These are phyloP conservation scores for Ceratocystiopsis minuta DNA, from an alignment of 2,329 filamentous ascomycete genomes.

Conservation along the genomic window DNA sequence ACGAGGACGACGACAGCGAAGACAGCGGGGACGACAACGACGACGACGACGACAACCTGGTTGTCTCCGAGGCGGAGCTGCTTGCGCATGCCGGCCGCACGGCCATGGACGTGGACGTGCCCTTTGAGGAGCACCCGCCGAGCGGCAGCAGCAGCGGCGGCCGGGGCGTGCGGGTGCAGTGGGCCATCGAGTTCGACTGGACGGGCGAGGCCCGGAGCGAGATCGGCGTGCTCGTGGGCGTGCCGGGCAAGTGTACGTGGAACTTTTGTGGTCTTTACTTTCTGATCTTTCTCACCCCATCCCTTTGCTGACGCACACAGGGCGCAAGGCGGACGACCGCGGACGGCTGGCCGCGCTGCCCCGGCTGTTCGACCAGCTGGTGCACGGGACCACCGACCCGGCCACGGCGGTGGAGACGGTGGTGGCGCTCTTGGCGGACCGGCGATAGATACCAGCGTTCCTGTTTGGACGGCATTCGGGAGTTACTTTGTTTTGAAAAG, in stretches of 20 bases:
- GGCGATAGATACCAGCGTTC: too few species aligned
- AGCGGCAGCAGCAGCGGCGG: conserved; percentile 6
- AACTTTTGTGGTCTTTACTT: conserved; percentile 16
- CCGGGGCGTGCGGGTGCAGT: conserved; percentile 34
- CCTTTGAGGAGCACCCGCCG: conserved; percentile 14
- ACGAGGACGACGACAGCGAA: conserved; percentile 5
- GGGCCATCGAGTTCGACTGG: conserved; percentile 53
- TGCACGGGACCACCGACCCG: conserved; percentile 35
- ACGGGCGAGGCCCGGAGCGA: conserved; percentile 49
- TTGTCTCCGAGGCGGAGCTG: conserved; percentile 25
- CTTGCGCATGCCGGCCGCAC: conserved; percentile 35
- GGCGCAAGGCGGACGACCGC: conserved; percentile 40
- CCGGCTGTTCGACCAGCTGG: conserved; percentile 39
- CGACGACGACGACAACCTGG: conserved; percentile 4
- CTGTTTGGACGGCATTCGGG: too few species aligned
- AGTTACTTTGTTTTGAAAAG: too few species aligned
- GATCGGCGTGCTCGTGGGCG: conserved; percentile 33
- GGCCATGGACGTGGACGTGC: conserved; percentile 30
- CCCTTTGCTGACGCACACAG: conserved; percentile 17
- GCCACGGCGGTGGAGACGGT: conserved; percentile 39
- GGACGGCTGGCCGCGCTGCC: conserved; percentile 40
- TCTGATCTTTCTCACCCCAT: not conserved
- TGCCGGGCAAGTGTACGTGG: conserved; percentile 49
- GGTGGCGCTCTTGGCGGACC: conserved; percentile 35
- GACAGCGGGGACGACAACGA: conserved; percentile 10